Percentiles rank a stretch among this genome's conserved stretches.
Evolutionary conservation across 176 grass and related monocot species (phyloP).

Genomic region (Ensete ventricosum): DNA sequence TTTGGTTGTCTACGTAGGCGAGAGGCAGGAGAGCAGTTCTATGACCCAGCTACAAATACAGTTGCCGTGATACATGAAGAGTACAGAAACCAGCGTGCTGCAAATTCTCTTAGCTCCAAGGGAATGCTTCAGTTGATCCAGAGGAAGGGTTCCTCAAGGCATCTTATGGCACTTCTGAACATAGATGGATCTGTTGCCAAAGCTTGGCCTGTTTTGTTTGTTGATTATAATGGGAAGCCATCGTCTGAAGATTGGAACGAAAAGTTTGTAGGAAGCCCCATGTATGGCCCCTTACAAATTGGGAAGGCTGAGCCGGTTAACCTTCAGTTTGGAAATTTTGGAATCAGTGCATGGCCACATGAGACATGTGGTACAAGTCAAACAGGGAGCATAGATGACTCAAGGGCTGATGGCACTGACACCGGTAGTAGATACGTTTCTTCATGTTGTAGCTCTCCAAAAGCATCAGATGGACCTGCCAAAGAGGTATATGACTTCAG

Average conservation of each 20-base stretch:
- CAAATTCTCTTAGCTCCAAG: conserved; percentile 80
- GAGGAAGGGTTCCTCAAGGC: conserved; percentile 65
- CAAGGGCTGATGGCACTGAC: conserved; percentile 10
- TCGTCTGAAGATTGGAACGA: conserved; percentile 19
- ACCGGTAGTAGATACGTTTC: conserved; percentile 17
- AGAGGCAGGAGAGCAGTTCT: conserved; percentile 58
- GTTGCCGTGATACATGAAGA: conserved; percentile 60
- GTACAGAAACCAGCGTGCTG: conserved; percentile 71
- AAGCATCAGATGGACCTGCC: conserved; percentile 8
- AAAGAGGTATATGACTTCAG: conserved; percentile 7
- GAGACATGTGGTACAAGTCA: conserved; percentile 66
- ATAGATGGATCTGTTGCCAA: conserved; percentile 82
- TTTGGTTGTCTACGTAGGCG: conserved; percentile 67
- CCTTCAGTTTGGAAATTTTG: conserved; percentile 87
- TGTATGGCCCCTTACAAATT: conserved; percentile 51
- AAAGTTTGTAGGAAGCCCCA: conserved; percentile 25
- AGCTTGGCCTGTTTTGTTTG: conserved; percentile 60
- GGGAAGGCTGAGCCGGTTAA: conserved; percentile 63
- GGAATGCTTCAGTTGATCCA: conserved; percentile 92
- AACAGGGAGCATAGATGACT: conserved; percentile 21
- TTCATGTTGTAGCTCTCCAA: conserved; percentile 26
- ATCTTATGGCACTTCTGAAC: conserved; percentile 89
- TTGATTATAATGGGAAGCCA: conserved; percentile 17
- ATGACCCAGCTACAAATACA: conserved; percentile 66
- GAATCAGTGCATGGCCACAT: conserved; percentile 71